These are phyloP conservation scores for Saprolegnia parasitica DNA, from an alignment of 352 stramenopile species.

Conservation along the genomic window DNA sequence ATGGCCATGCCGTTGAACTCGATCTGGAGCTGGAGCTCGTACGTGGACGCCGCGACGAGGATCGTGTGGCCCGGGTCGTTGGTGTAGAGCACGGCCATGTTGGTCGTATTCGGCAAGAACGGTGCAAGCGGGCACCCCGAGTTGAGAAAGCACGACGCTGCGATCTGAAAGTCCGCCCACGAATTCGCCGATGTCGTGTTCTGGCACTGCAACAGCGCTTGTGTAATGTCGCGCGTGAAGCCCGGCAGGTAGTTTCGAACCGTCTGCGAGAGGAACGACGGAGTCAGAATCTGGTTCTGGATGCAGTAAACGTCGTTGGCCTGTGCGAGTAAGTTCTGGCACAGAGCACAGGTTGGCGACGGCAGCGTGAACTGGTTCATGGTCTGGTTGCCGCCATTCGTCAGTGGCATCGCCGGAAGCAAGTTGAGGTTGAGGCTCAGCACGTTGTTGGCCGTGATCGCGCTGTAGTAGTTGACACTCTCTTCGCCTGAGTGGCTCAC, in stretches of 20 bases:
- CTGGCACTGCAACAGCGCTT: neutral
- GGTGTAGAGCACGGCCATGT: constrained; percentile 1
- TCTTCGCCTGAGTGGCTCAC: constrained; percentile 7
- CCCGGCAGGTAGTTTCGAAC: constrained; percentile 8
- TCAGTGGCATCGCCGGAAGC: neutral
- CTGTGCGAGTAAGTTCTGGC: constrained; percentile 1
- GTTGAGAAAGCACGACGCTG: neutral
- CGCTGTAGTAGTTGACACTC: constrained; percentile 3
- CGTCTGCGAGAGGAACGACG: neutral
- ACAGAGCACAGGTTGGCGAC: neutral
- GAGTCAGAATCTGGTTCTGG: constrained; percentile 3
- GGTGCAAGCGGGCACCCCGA: constrained; percentile 1
- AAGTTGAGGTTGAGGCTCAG: neutral
- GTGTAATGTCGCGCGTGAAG: constrained; percentile 9
- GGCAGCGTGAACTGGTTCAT: neutral
- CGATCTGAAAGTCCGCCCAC: constrained; percentile 9
- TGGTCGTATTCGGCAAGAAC: constrained; percentile 9
- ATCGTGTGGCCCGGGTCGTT: neutral
- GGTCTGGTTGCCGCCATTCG: neutral
- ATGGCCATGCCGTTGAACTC: constrained; percentile 7
- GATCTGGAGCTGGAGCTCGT: neutral
- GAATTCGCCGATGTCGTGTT: neutral
- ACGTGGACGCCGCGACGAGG: neutral
- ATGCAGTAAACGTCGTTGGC: constrained; percentile 1
- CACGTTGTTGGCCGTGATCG: neutral